These are phyloP conservation scores for Podospora comata DNA, from an alignment of 495 filamentous ascomycete species.

Conservation along the genomic window DNA sequence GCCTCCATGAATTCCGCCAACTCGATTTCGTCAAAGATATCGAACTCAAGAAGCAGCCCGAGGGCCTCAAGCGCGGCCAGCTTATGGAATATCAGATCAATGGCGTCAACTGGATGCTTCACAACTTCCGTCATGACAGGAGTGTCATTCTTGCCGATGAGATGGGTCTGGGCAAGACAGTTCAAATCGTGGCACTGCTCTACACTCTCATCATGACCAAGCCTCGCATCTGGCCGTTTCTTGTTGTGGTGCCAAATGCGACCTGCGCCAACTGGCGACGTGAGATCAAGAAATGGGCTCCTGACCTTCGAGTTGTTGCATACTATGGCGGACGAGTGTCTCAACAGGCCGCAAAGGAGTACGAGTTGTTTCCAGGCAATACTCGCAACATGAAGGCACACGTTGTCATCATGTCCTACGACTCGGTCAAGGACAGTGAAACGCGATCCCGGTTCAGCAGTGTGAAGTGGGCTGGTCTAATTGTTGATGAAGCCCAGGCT, in stretches of 20 bases:
- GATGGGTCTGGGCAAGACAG: conserved; percentile 98
- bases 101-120: conserved; percentile 95
- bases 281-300: conserved; percentile 93
- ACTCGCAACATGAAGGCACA: conserved; percentile 68
- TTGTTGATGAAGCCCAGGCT: conserved; percentile 95
- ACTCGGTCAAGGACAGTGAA: conserved; percentile 69
- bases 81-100: conserved; percentile 94
- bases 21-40: conserved; percentile 63
- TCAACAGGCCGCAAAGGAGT: conserved; percentile 64
- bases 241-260: conserved; percentile 89
- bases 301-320: conserved; percentile 78
- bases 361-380: conserved; percentile 75
- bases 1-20: conserved; percentile 58
- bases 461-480: conserved; percentile 79
- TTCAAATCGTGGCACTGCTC: conserved; percentile 85
- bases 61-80: conserved; percentile 67
- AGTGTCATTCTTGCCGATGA: conserved; percentile 97
- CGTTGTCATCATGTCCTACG: conserved; percentile 92
- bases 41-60: conserved; percentile 69
- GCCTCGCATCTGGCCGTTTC: conserved; percentile 84
- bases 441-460: conserved; percentile 58
- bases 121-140: conserved; percentile 73
- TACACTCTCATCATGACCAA: conserved; percentile 68
- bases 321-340: conserved; percentile 76
- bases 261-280: conserved; percentile 96